Percentiles rank a stretch among this genome's conserved stretches.
These are phyloP conservation scores for Aspergillus transmontanensis DNA, from an alignment of 2,329 filamentous ascomycete genomes.

Conservation along the genomic window DNA sequence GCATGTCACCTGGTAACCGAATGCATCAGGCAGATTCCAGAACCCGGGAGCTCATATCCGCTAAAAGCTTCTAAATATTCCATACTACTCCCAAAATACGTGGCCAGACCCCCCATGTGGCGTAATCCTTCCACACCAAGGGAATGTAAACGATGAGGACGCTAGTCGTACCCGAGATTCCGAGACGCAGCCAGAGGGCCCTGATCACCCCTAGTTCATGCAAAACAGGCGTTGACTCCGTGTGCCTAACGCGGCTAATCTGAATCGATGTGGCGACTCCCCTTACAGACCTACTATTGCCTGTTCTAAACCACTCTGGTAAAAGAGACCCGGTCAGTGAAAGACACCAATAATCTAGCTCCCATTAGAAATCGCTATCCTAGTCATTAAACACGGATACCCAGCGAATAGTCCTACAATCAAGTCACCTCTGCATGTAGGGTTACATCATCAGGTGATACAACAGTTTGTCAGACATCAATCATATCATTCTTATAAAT, in stretches of 20 bases:
- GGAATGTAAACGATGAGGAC: background rate
- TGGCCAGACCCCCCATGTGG: background rate
- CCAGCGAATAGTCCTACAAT: background rate
- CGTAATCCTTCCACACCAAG: background rate
- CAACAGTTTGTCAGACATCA: background rate
- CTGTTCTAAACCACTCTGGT: background rate
- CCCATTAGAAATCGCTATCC: background rate
- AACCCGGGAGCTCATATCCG: background rate
- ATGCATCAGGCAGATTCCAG: too few species aligned
- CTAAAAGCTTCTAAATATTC: background rate
- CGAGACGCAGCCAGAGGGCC: background rate
- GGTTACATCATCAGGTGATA: background rate
- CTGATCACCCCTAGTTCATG: background rate
- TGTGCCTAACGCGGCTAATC: background rate
- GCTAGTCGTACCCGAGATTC: background rate
- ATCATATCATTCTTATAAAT: background rate
- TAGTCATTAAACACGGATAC: background rate
- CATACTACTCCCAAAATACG: background rate
- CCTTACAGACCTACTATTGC: too few species aligned
- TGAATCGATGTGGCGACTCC: background rate
- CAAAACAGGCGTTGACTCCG: background rate
- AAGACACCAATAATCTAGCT: background rate
- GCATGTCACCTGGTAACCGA: background rate
- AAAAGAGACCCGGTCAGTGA: background rate
- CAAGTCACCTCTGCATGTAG: background rate